A percentile compares a stretch with the other conserved stretches of the same genome.
phyloP scores from a whole-genome alignment of 108 stramenopile species.

The Skeletonema grethae region DNA sequence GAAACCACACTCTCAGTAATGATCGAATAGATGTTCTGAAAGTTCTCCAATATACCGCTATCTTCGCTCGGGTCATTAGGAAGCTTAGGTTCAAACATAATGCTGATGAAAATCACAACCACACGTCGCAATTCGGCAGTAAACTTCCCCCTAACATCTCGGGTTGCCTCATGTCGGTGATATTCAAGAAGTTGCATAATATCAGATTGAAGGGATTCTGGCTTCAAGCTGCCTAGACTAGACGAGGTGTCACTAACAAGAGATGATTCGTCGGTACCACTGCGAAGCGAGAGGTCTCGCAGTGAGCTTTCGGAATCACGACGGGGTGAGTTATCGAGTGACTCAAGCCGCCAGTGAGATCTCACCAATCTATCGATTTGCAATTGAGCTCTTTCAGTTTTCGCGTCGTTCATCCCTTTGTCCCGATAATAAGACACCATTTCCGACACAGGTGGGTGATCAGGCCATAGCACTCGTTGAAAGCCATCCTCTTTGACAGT shows the following conservation, averaged over 20 bases:
- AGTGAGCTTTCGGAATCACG: not conserved
- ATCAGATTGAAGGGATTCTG: constrained; percentile 7
- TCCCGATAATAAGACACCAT: constrained; percentile 13
- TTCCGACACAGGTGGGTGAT: constrained; percentile 6
- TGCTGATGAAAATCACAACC: constrained; percentile 29
- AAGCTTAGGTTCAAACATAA: constrained; percentile 18
- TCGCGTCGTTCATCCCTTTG: not conserved
- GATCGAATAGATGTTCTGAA: constrained; percentile 26
- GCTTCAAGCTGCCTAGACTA: constrained; percentile 1
- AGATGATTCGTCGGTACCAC: not conserved
- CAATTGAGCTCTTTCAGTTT: constrained; percentile 8
- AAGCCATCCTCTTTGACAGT: constrained; percentile 7
- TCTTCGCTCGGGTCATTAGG: constrained; percentile 25
- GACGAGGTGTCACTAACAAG: not conserved
- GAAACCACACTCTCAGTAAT: constrained; percentile 22
- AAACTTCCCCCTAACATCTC: constrained; percentile 21
- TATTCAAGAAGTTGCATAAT: constrained; percentile 20
- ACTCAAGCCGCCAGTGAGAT: not conserved
- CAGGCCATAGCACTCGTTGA: constrained; percentile 17
- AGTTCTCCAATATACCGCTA: constrained; percentile 10
- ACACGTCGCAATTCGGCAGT: constrained; percentile 31
- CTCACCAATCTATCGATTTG: constrained; percentile 14
- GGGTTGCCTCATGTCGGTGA: constrained; percentile 27
- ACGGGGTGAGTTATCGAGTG: not conserved
- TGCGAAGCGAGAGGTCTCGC: not conserved